Evolutionary conservation across 2,329 filamentous ascomycete genomes (phyloP), one percentile per base, ranked within the genome.

Genomic region (Phyllosticta capitalensis): DNA sequence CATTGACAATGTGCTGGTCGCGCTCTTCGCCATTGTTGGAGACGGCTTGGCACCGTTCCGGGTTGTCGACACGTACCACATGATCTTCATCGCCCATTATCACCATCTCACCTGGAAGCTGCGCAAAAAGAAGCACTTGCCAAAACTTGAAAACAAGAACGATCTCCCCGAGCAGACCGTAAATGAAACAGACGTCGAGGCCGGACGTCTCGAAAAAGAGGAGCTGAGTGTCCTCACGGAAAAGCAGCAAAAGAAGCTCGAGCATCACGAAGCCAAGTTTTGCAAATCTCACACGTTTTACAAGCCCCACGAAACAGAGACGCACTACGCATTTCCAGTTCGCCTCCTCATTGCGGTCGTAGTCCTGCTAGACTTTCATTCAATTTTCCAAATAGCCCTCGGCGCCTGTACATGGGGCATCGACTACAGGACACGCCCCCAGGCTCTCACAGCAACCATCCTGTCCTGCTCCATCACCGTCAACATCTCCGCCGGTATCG

Each of bases 281-380:
- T 79, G 86, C 65, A 88, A 86, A 64, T 89, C 86, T 0, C 89
- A 92, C 70, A 90, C 87, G 7, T 92, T 91, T 71, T 92, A 92
- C 77, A 90, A 90, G 66, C 88, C 89, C 0, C 86, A 92, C 71
- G 89, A 92, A 72, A 92, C 89, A 0, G 76, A 81, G 20, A 92
- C 89, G 0, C 89, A 92, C 69, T 80, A 82, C 67, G 85, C 88
- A 0, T 92, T 92, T 62, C 87, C 89, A 0, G 75, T 90, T 1
- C 78, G 80, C 21, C 78, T 89, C 7, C 82, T 92, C 33, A 79
- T 92, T 38, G 82, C 86, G 60, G 83, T 91, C 61, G 85, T 91
- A 19, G 76, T 88, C 14, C 75, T 92, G 6, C 78, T 92, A 7
- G 89, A 92, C 70, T 84, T 80, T 61, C 89, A 92, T 72, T 89